Evolutionary conservation across 148 eudicot species (phyloP), one percentile per base, ranked within the genome.

Genomic region (Arbutus unedo): DNA sequence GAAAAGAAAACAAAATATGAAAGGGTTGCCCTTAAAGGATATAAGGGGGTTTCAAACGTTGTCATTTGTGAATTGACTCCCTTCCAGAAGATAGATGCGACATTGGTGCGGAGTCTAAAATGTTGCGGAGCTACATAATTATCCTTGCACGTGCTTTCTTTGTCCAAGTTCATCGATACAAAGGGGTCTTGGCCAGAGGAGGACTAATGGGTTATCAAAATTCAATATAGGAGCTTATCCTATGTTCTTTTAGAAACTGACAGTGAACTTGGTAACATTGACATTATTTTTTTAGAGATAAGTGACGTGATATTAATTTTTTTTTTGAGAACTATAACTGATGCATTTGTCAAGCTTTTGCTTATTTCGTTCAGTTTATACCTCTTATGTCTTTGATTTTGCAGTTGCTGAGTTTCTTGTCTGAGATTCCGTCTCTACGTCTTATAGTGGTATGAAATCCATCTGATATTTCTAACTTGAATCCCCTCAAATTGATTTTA

Each of bases 361-460:
- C 47, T 16, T 49, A 53, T 47, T 59, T 62, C 13, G 43, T 59
- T 23, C 16, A 14, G n/a, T 41, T 48, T 64, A 45, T 53, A 31
- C 57, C 19, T 51, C 62, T 80, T 66, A 44, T 78, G 31, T 23
- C 66, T 67, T 47, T 51, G 48, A 56, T 82, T 78, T 81, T 91
- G 88, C 95, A 93, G 99, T 83, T 96, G 88, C 79, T 96, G 88
- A 93, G 92, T 88, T 96, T 91, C 87, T 88, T 96, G 74, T 88
- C 98, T 57, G 97, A 94, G 92, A 94, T 96, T 81, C 94, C 99
- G 43, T 86, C 91, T 67, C 91, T 92, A 55, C 94, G 89, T 78
- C 86, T 96, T 45, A 87, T 96, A 87, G 99, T 96, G 97, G 99
- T 96, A 93, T 45, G 95, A 19, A 21, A 60, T 77, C 18, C 16